Conservation (phyloP, 495 filamentous ascomycete genomes). For the Trichoderma erinaceum region DNA sequence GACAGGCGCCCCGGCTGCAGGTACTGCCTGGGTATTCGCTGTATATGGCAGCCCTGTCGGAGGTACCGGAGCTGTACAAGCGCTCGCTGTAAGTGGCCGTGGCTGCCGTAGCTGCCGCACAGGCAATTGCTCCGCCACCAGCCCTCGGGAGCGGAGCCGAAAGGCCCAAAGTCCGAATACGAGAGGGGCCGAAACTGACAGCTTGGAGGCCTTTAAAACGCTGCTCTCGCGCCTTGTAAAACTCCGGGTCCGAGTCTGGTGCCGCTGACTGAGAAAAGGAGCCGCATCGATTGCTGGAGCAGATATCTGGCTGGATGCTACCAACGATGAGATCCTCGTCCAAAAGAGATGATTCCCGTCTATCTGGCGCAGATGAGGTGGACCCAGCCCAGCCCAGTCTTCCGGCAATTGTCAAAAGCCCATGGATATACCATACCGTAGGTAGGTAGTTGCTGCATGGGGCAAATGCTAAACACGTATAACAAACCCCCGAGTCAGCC, state of each 20-base stretch:
- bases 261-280: no score
- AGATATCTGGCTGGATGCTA: no score
- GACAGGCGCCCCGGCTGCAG: neutral
- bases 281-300: no score
- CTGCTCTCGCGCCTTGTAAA: neutral
- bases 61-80: neutral
- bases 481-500: no score
- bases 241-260: neutral
- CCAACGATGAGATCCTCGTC: no score
- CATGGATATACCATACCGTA: neutral
- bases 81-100: constrained; percentile 3
- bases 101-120: constrained; percentile 13
- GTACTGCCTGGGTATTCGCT: neutral
- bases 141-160: constrained; percentile 8
- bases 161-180: constrained; percentile 6
- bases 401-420: neutral
- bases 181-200: neutral
- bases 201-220: neutral
- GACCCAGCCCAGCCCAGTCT: neutral
- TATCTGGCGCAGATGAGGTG: neutral
- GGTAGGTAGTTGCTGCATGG: neutral
- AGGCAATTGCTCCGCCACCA: constrained; percentile 5
- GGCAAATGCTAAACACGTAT: neutral
- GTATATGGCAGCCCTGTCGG: neutral
- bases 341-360: no score